Conservation (phyloP, 1,284 basidiomycete genomes). For the Trichosporon sp. region DNA sequence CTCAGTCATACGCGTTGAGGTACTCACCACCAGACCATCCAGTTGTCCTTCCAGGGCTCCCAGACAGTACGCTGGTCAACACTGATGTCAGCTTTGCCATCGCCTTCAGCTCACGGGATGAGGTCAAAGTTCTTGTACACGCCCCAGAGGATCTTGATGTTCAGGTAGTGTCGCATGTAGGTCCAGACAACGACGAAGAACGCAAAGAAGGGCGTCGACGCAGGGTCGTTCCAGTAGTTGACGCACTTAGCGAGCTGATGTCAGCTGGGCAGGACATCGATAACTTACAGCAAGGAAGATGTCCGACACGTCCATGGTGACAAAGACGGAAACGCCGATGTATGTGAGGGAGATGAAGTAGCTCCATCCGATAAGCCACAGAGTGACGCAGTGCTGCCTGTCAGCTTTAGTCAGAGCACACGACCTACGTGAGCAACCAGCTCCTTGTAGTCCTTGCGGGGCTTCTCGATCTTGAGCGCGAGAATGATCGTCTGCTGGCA, state of each 20-base stretch:
- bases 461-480: slow-evolving; percentile 80
- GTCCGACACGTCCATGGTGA: slow-evolving; percentile 97
- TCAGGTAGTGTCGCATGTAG: slow-evolving; percentile 96
- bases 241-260: slow-evolving; percentile 72
- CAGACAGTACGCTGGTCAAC: slow-evolving; percentile 48
- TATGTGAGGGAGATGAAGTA: slow-evolving; percentile 73
- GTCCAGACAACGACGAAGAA: slow-evolving; percentile 74
- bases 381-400: slow-evolving; percentile 76
- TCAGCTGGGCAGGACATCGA: background rate
- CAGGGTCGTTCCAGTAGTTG: slow-evolving; percentile 72
- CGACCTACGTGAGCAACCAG: slow-evolving; percentile 60
- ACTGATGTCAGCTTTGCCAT: slow-evolving; percentile 1
- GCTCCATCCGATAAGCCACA: slow-evolving; percentile 95
- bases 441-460: slow-evolving; percentile 84
- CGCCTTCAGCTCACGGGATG: slow-evolving; percentile 64
- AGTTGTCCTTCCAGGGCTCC: slow-evolving; percentile 62
- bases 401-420: slow-evolving; percentile 9
- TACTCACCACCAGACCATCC: slow-evolving; percentile 60
- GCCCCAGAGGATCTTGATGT: slow-evolving; percentile 79
- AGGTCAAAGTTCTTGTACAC: slow-evolving; percentile 77
- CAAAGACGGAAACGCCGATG: slow-evolving; percentile 87
- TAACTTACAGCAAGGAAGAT: slow-evolving; percentile 71
- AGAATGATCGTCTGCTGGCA: slow-evolving; percentile 87
- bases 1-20: background rate
- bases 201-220: slow-evolving; percentile 64